Evolutionary conservation across 129 eudicot species (phyloP).

Genomic region (Smallanthus sonchifolius): DNA sequence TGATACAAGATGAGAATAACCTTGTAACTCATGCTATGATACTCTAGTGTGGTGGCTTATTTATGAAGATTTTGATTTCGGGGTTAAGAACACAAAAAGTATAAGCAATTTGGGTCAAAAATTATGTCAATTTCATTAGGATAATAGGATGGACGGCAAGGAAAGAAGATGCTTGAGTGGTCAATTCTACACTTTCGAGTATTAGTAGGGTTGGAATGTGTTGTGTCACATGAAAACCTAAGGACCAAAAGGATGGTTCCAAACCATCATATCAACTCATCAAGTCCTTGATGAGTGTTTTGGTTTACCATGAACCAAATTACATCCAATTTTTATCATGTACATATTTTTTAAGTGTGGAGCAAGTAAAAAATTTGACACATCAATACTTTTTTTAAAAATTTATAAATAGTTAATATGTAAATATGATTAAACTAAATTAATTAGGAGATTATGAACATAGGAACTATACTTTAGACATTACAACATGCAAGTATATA

Average conservation of each 20-base stretch:
- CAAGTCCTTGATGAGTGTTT: conserved; percentile 9
- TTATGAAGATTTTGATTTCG: background rate
- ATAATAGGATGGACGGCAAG: conserved; percentile 36
- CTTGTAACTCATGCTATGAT: background rate
- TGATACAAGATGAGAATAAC: background rate
- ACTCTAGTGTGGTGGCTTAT: background rate
- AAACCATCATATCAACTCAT: background rate
- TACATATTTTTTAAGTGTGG: background rate
- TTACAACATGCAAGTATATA: background rate
- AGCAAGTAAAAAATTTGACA: too few relatives aligned
- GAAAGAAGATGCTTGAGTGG: conserved; percentile 33
- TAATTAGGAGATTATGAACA: background rate
- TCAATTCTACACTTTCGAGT: conserved; percentile 25
- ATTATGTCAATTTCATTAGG: background rate
- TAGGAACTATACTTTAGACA: background rate
- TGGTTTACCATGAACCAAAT: conserved; percentile 7
- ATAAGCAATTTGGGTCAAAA: background rate
- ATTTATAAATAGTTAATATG: background rate
- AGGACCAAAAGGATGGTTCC: conserved; percentile 20
- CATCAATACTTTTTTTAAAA: too few relatives aligned
- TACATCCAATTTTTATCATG: too few relatives aligned
- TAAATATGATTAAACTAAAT: background rate
- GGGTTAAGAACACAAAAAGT: background rate
- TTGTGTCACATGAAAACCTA: conserved; percentile 24
- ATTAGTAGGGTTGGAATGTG: conserved; percentile 21